Evolutionary conservation across 2,329 filamentous ascomycete genomes (phyloP).

Genomic region (Cucurbitaria berberidis): DNA sequence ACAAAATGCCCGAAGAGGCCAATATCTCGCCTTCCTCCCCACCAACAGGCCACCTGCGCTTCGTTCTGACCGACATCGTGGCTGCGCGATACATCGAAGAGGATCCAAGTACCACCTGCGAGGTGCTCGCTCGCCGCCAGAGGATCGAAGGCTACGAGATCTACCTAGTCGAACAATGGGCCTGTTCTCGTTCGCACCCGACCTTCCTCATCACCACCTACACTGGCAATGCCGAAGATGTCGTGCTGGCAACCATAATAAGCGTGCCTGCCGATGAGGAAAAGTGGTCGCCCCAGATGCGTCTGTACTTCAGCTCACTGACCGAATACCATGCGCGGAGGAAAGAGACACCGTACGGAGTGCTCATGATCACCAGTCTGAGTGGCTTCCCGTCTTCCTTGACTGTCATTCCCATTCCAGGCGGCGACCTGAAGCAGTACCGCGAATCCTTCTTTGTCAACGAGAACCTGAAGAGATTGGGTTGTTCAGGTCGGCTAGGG

Average conservation of each 20-base stretch:
- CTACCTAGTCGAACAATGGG: conserved; percentile 97
- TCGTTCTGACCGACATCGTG: conserved; percentile 70
- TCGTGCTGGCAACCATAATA: conserved; percentile 78
- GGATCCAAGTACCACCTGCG: conserved; percentile 69
- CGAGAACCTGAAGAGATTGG: conserved; percentile 88
- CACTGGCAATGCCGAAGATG: conserved; percentile 82
- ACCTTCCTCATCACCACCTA: conserved; percentile 93
- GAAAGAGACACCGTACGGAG: conserved; percentile 81
- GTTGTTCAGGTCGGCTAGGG: conserved; percentile 88
- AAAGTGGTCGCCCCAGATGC: conserved; percentile 78
- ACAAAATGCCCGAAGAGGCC: conserved; percentile 19
- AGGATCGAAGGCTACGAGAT: conserved; percentile 84
- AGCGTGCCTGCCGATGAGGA: conserved; percentile 80
- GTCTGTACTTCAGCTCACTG: conserved; percentile 84
- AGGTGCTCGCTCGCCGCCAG: conserved; percentile 72
- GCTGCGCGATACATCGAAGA: conserved; percentile 79
- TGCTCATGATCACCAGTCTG: conserved; percentile 91
- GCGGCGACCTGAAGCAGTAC: conserved; percentile 81
- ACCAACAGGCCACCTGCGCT: conserved; percentile 57
- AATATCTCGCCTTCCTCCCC: conserved; percentile 23
- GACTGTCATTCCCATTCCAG: conserved; percentile 88
- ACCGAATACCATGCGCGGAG: conserved; percentile 83
- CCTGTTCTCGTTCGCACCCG: conserved; percentile 86
- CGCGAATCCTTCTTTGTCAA: conserved; percentile 90
- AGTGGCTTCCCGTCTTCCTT: conserved; percentile 90